Evolutionary conservation across 306 rosid genomes (phyloP), one percentile per base, ranked within the genome.

Genomic region (Cucurbita moschata): DNA sequence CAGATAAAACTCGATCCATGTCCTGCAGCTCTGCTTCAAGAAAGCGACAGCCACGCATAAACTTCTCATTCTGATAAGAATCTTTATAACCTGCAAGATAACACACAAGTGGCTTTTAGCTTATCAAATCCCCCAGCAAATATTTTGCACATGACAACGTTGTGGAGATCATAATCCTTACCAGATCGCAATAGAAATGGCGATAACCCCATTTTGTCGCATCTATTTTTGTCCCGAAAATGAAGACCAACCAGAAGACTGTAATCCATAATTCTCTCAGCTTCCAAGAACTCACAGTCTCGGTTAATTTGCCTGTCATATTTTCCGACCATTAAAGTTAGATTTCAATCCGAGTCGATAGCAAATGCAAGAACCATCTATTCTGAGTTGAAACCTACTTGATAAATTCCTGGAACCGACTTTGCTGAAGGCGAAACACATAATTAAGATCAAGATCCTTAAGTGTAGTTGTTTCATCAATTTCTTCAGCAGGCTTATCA

Each of bases 381-480:
- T 15, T 10, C 21, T 49, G 59, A 16, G 74, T 57, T 18, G 58
- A 65, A 75, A 77, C 91, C 81, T 86, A 95, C 99, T 86, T 84
- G 64, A 85, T 81, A 40, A 95, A 88, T 39, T 87, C 89, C 67
- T 83, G 85, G 80, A 79, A 95, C 91, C 87, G 80, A 77, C 53
- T 85, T 30, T 74, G 81, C 59, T 91, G 91, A 3, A 95, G 79
- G 55, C 96, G 90, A 71, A 95, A 95, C 50, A 84, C 96, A 73
- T 88, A 95, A 81, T 95, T 95, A 72, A 95, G 99, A 80, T 95
- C 99, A 10, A 91, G 84, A 83, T 95, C 99, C 83, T 95, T 95
- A 58, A 95, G 92, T 56, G 99, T 95, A 59, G 99, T 91, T 46
- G 94, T 95, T 86, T 95, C 99, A 75, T 95, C 99, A 79, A 95